Evolutionary conservation across 345 rosid species (phyloP).

Genomic region (Eutrema japonicum): DNA sequence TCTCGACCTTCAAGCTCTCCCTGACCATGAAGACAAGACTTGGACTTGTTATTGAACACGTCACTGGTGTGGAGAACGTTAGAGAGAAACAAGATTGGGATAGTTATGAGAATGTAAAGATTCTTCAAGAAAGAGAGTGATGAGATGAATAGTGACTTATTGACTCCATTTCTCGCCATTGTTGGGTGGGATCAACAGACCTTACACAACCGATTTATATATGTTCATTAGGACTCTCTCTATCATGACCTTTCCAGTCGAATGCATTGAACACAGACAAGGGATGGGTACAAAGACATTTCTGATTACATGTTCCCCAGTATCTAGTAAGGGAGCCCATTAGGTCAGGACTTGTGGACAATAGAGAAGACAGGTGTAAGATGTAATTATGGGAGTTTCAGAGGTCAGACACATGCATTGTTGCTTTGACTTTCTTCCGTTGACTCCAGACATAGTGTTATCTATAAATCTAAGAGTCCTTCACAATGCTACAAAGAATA

Average conservation of each 20-base stretch:
- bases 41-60: constrained; percentile 28
- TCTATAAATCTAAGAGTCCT: constrained; percentile 14
- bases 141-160: constrained; percentile 21
- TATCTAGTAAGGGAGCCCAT: constrained; percentile 38
- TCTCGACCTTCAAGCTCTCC: constrained; percentile 28
- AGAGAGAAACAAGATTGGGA: constrained; percentile 49
- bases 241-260: constrained; percentile 5
- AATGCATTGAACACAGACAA: constrained; percentile 38
- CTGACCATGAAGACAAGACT: constrained; percentile 17
- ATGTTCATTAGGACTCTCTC: constrained; percentile 2
- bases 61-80: constrained; percentile 40
- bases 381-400: constrained; percentile 36
- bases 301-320: constrained; percentile 33
- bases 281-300: constrained; percentile 22
- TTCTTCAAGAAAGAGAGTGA: constrained; percentile 38
- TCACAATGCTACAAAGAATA: constrained; percentile 27
- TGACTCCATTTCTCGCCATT: constrained; percentile 38
- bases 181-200: constrained; percentile 22
- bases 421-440: constrained; percentile 40
- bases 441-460: constrained; percentile 12
- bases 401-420: constrained; percentile 42
- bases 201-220: constrained; percentile 15
- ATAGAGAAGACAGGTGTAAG: constrained; percentile 19
- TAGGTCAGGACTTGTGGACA: constrained; percentile 28
- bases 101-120: constrained; percentile 39